Percentiles rank a stretch among this genome's conserved stretches.
Evolutionary conservation across 2,329 filamentous ascomycete species (phyloP).

Genomic region (Stagonosporopsis chrysanthemi): DNA sequence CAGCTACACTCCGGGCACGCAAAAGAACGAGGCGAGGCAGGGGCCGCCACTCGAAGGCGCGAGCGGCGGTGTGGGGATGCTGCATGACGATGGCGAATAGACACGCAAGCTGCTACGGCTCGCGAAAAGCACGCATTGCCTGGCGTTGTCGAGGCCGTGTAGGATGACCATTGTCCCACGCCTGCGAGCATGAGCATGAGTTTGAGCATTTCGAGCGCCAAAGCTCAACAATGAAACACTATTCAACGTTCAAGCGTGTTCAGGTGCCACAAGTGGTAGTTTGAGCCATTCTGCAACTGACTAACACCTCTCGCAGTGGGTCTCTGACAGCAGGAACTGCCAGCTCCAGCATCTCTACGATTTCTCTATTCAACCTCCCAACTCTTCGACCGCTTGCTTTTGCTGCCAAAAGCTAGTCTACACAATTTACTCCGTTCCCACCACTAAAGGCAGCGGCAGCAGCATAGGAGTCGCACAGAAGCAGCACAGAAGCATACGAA

Average conservation of each 20-base stretch:
- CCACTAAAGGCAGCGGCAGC: too few relatives aligned
- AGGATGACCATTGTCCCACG: slow-evolving; percentile 22
- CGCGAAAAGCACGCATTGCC: slow-evolving; percentile 10
- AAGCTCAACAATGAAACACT: slow-evolving; percentile 23
- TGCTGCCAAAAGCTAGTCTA: too few relatives aligned
- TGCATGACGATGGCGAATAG: slow-evolving; percentile 13
- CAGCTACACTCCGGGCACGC: slow-evolving; percentile 11
- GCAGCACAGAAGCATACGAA: too few relatives aligned
- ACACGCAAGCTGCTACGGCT: not conserved
- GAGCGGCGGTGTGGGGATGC: slow-evolving; percentile 1
- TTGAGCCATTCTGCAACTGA: not conserved
- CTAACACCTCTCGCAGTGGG: too few relatives aligned
- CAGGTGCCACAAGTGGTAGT: not conserved
- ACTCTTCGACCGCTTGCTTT: too few relatives aligned
- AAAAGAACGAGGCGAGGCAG: slow-evolving; percentile 9
- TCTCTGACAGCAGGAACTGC: too few relatives aligned
- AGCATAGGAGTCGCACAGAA: too few relatives aligned
- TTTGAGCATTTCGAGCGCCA: slow-evolving; percentile 20
- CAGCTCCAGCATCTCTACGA: too few relatives aligned
- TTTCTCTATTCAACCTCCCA: too few relatives aligned
- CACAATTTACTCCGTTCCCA: too few relatives aligned
- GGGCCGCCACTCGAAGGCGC: slow-evolving; percentile 6
- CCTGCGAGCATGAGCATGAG: slow-evolving; percentile 15
- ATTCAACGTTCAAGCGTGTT: slow-evolving; percentile 16
- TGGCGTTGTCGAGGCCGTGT: slow-evolving; percentile 20